These are phyloP conservation scores for Volutella citrinella DNA, from an alignment of 2,329 filamentous ascomycete genomes.

Conservation along the genomic window DNA sequence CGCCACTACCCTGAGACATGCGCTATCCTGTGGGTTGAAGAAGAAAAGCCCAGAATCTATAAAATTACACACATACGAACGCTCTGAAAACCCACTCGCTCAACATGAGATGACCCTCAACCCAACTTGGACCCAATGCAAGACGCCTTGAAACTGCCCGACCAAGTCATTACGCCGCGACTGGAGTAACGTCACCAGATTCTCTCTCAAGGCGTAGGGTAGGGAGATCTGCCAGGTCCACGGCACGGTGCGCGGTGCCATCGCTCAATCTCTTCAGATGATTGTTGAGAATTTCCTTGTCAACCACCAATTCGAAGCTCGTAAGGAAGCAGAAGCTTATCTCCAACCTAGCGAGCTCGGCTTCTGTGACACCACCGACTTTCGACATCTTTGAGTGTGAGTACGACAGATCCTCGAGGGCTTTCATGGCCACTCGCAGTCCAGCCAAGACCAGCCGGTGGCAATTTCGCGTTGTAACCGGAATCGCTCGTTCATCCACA, in stretches of 20 bases:
- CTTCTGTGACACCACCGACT: conserved; percentile 82
- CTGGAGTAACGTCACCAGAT: too few species aligned
- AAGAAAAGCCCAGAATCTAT: too few species aligned
- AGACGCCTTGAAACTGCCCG: too few species aligned
- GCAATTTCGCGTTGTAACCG: conserved; percentile 78
- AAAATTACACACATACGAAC: too few species aligned
- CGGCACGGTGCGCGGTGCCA: conserved; percentile 23
- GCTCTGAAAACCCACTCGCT: too few species aligned
- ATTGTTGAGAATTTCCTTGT: conserved; percentile 27
- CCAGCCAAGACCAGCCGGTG: conserved; percentile 84
- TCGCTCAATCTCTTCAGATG: conserved; percentile 34
- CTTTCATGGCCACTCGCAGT: conserved; percentile 87
- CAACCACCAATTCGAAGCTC: conserved; percentile 74
- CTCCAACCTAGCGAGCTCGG: conserved; percentile 79
- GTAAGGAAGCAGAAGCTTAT: conserved; percentile 85
- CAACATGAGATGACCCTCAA: too few species aligned
- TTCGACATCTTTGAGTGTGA: conserved; percentile 79
- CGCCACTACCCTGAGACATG: too few species aligned
- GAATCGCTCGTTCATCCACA: conserved; percentile 72
- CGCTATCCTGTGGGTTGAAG: too few species aligned
- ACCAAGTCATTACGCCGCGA: too few species aligned
- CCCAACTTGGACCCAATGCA: too few species aligned
- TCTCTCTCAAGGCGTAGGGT: too few species aligned
- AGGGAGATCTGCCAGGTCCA: too few species aligned
- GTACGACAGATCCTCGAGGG: conserved; percentile 88